These are phyloP conservation scores for Neobulgaria alba DNA, from an alignment of 2,329 filamentous ascomycete species.

Conservation along the genomic window DNA sequence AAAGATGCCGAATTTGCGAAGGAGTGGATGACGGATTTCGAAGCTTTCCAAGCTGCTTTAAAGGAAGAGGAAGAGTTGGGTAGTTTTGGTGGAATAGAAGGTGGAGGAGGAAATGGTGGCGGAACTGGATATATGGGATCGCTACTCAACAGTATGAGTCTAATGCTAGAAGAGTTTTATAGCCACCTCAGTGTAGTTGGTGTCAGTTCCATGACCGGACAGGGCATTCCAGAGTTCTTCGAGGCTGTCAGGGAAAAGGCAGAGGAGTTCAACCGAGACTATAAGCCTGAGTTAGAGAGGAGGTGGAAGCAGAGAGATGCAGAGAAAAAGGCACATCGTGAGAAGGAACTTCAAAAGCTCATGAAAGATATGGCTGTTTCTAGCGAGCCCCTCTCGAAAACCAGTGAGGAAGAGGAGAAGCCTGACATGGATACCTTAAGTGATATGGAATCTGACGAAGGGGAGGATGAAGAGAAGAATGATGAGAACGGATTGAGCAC, in stretches of 20 bases:
- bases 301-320: slow-evolving; percentile 67
- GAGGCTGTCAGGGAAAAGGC: slow-evolving; percentile 79
- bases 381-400: slow-evolving; percentile 30
- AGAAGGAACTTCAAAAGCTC: slow-evolving; percentile 81
- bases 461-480: slow-evolving; percentile 33
- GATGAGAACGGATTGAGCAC: slow-evolving; percentile 59
- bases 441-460: slow-evolving; percentile 40
- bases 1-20: slow-evolving; percentile 86
- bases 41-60: slow-evolving; percentile 84
- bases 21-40: slow-evolving; percentile 99
- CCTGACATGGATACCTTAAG: slow-evolving; percentile 32
- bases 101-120: slow-evolving; percentile 48
- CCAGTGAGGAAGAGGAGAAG: slow-evolving; percentile 6
- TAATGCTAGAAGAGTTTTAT: slow-evolving; percentile 97
- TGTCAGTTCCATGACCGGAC: slow-evolving; percentile 86
- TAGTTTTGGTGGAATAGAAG: slow-evolving; percentile 65
- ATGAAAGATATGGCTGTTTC: slow-evolving; percentile 83
- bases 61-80: slow-evolving; percentile 71
- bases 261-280: slow-evolving; percentile 81
- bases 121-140: slow-evolving; percentile 96
- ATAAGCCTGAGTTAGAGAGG: slow-evolving; percentile 82
- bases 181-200: slow-evolving; percentile 86
- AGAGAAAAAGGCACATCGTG: slow-evolving; percentile 60
- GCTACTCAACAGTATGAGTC: slow-evolving; percentile 91
- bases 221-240: slow-evolving; percentile 91